Evolutionary conservation across 1,284 basidiomycete species (phyloP), one percentile per base, ranked within the genome.

Genomic region (Sporisorium graminicola): DNA sequence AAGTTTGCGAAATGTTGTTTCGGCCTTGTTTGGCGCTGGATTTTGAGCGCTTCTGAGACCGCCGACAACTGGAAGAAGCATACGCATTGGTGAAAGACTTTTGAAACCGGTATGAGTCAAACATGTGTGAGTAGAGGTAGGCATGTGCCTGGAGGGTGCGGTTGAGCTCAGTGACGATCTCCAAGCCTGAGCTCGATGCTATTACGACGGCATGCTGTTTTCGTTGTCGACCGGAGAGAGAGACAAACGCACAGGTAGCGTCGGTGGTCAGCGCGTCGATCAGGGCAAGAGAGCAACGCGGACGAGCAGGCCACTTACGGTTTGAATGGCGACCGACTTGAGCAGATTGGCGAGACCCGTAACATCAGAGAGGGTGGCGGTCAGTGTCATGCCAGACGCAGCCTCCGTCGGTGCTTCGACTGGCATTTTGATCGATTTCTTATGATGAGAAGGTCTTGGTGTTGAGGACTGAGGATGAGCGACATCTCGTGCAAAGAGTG

Each of bases 161-260:
- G 5, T 92, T 91, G 83, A 95, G 93, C 87, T 97, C 94, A 12
- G 94, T 94, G n/a, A 90, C 90, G 31, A 96, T 89, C n/a, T 90
- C 90, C 69, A 97, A 87, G 1, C 94, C 94, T 33, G 89, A 88
- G 43, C 89, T 87, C 22, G 90, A 90, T 14, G 94, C 89, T 9
- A 89, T 91, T 57, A 96, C 88, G 1, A 90, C 91, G n/a, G 93
- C 94, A 49, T 77, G 71, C 49, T 50, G 49, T 50, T 31, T 16
- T n/a, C n/a, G n/a, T n/a, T n/a, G n/a, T n/a, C n/a, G n/a, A n/a
- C n/a, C n/a, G 9, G n/a, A 26, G 24, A 51, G 6, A 22, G 24
- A 26, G 16, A 20, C 8, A 14, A 43, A 20, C 2, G 40, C 10
- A 6, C 3, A 20, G 1, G 6, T 10, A 20, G n/a, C 6, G 3